Evolutionary conservation across 2,329 filamentous ascomycete genomes (phyloP).

Genomic region (Neophaeococcomyces aloes): DNA sequence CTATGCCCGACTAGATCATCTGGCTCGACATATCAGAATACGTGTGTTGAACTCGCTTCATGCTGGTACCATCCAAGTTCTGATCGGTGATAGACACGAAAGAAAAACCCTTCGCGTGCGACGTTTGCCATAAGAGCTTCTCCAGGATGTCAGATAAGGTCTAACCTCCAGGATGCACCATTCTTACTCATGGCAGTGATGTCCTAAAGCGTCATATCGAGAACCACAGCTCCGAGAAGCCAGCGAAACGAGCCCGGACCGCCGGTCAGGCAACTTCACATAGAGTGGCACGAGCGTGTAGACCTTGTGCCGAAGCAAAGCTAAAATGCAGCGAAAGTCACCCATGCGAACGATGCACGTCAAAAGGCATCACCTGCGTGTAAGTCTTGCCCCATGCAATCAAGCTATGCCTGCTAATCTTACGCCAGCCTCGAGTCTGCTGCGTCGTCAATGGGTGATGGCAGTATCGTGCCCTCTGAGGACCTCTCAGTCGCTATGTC

Average conservation of each 20-base stretch:
- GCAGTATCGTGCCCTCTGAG: too few species aligned
- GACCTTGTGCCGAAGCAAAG: constrained; percentile 11
- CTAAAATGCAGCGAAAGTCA: constrained; percentile 8
- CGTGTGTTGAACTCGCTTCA: constrained; percentile 15
- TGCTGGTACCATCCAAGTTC: background rate
- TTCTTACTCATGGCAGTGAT: constrained; percentile 8
- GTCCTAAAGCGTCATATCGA: constrained; percentile 10
- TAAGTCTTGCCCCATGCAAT: background rate
- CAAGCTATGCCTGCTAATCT: too few species aligned
- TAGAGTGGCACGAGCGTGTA: constrained; percentile 9
- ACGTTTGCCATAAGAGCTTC: constrained; percentile 15
- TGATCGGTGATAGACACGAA: constrained; percentile 4
- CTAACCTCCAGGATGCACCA: too few species aligned
- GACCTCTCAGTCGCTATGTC: too few species aligned
- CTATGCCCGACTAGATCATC: constrained; percentile 44
- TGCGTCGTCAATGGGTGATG: too few species aligned
- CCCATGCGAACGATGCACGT: constrained; percentile 9
- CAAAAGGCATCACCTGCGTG: constrained; percentile 7
- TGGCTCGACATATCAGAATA: constrained; percentile 44
- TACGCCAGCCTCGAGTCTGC: too few species aligned
- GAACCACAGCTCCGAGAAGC: constrained; percentile 5
- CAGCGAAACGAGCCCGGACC: background rate
- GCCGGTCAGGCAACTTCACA: background rate
- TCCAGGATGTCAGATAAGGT: constrained; percentile 11
- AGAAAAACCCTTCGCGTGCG: constrained; percentile 21